Base-by-base conservation (phyloP, 1,139 yeast species). In the Debaryomyces sp. region DNA sequence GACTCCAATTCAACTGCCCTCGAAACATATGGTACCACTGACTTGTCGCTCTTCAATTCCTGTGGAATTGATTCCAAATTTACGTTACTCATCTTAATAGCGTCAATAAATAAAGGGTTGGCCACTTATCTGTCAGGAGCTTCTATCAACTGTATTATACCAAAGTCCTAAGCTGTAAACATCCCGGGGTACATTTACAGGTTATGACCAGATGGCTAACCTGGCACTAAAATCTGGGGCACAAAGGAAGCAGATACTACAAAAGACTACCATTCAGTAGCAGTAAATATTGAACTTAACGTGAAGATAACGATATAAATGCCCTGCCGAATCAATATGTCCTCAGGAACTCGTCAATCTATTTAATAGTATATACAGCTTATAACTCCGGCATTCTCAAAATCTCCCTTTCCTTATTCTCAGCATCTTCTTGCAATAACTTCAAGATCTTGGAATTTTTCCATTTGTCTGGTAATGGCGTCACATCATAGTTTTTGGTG, bases 381-480 rank as follows among this genome's bases (percentile, higher is more conserved):
- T 64, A 62, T 57, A 76, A 69, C 44, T 75, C 77, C 12, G 99
- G 99, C 97, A 94, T 94, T 63, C 96, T 80, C 67, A 92, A 71
- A 38, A 90, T 81, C 61, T 82, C 91, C 47, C 79, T 79, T 37
- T 85, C 87, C 58, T 82, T 80, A 66, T 90, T 91, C 63, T 81
- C 80, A 46, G 96, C 86, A 58, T 86, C 81, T 45, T 84, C 84
- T 64, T 91, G 94, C 56, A 94, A 73, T 71, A 78, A 65, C 50
- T 67, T 66, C 75, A 94, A 77, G 41, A 94, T 72, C 59, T 78
- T 71, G 15, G 89, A 82, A 50, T 85, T 64, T 63, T 84, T 77
- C 96, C 97, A 92, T 60, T 80, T 79, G 42, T 88, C 92, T 6
- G 98, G 97, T 55, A 92, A 75, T 13, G 96, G 96, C 46, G 92